Evolutionary conservation across 225 moss, liverwort and hornwort species (phyloP), one percentile per base, ranked within the genome.

Genomic region (Bryoerythrophyllum caledonicum): DNA sequence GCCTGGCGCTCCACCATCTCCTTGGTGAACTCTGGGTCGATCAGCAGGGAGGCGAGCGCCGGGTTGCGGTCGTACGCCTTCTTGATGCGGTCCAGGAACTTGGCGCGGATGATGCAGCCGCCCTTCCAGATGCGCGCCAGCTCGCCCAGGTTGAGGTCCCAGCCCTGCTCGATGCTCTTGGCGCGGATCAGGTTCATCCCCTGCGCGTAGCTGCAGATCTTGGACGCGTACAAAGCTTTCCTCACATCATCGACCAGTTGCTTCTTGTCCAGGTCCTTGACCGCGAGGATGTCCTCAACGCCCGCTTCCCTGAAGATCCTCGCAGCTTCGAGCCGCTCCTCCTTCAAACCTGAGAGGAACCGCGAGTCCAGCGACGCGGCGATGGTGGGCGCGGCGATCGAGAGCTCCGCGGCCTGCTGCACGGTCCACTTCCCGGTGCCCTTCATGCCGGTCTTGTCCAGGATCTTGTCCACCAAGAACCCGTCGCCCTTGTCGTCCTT

Each of bases 401-500:
- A 95, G 28, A 95, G 88, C 76, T 95, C 95, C 5, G 95, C 95
- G 0, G 95, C 95, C 67, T 95, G 88, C 73, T 95, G 95, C 26
- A 95, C 88, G 15, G 95, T 95, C 95, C 95, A 93, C 55, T 93
- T 93, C 24, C 95, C 95, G 1, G 95, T 95, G 0, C 95, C 95
- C 66, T 95, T 95, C 95, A 95, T 95, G 21, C 95, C 95, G 35
- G 95, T 95, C 80, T 95, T 95, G 78, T 95, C 95, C 14, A 95
- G 73, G 49, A 95, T 91, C 64, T 95, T 95, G 65, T 95, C 95
- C 1, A 95, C 95, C 54, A 95, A 82, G 66, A 90, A 90, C 12
- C 95, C 95, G 0, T 91, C 91, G 26, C 78, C 88, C 59, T 83
- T 79, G 43, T 93, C 91, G 58, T 95, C 95, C 75, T 86, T 83